Conservation (phyloP, 75 land plant species). For the Azolla pinnata region DNA sequence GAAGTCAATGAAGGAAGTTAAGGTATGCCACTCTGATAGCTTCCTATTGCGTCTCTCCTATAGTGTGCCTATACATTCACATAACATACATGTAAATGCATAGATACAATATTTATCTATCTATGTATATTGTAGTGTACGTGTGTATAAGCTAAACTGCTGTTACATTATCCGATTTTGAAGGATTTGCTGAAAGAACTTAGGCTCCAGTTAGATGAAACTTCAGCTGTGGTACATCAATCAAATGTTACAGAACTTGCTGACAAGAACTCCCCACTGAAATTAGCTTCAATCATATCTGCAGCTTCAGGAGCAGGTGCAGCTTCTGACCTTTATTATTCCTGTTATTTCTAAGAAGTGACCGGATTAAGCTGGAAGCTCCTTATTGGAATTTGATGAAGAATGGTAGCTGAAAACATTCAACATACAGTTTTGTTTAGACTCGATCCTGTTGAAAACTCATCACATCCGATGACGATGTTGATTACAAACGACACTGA, state of each 20-base stretch:
- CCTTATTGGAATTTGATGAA: not conserved
- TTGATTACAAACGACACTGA: no score
- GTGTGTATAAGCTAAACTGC: not conserved
- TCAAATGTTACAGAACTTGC: constrained; percentile 23
- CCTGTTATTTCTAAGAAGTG: not conserved
- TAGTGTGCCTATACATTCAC: no score
- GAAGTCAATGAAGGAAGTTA: constrained; percentile 20
- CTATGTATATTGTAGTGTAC: not conserved
- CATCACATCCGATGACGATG: no score
- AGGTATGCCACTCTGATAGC: constrained; percentile 11
- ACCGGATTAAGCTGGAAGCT: not conserved
- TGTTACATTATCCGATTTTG: not conserved
- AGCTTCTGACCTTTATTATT: not conserved
- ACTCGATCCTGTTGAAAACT: no score
- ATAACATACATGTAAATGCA: not conserved
- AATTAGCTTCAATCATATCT: constrained; percentile 18
- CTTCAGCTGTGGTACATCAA: constrained; percentile 21
- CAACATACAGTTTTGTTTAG: no score
- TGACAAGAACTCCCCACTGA: constrained; percentile 11
- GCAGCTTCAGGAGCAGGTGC: constrained; percentile 27
- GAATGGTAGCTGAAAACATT: no score
- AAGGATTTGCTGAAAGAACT: constrained; percentile 16
- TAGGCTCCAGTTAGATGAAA: constrained; percentile 16
- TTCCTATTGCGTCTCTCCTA: no score
- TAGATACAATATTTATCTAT: not conserved